These are phyloP conservation scores for Emydomyces testavorans DNA, from an alignment of 2,329 filamentous ascomycete genomes.

Conservation along the genomic window DNA sequence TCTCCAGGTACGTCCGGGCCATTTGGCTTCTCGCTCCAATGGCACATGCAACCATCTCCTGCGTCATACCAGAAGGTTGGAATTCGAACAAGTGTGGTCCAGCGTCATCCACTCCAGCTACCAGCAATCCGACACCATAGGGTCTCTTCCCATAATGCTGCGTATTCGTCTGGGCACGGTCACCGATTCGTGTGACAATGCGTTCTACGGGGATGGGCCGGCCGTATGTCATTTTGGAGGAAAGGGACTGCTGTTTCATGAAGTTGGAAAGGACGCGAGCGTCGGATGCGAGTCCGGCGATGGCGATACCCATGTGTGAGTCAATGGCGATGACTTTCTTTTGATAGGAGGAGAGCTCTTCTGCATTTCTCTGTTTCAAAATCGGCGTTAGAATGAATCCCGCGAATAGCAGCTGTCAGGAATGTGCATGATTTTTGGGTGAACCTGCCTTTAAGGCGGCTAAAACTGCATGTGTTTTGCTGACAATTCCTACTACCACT, in stretches of 20 bases:
- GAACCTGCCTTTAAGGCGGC: constrained; percentile 79
- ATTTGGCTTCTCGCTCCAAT: constrained; percentile 96
- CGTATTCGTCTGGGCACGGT: constrained; percentile 95
- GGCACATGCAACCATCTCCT: constrained; percentile 93
- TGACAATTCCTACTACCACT: constrained; percentile 90
- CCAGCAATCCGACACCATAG: constrained; percentile 86
- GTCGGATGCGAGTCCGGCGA: constrained; percentile 92
- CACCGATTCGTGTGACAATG: constrained; percentile 82
- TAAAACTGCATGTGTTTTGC: constrained; percentile 94
- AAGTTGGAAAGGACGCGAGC: constrained; percentile 99
- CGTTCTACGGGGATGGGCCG: constrained; percentile 82
- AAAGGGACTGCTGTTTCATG: constrained; percentile 98
- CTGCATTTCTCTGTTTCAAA: constrained; percentile 69
- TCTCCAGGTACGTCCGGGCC: constrained; percentile 92
- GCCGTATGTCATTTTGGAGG: constrained; percentile 89
- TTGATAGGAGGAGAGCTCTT: constrained; percentile 98
- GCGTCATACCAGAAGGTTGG: constrained; percentile 87
- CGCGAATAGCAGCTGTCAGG: not conserved
- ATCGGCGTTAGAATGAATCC: not conserved
- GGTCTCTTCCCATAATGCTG: constrained; percentile 94
- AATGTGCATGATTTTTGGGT: not conserved
- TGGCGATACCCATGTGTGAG: constrained; percentile 87
- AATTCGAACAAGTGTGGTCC: constrained; percentile 97
- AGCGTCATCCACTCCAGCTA: constrained; percentile 85
- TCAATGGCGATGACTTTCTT: constrained; percentile 98